Conservation (phyloP, 805 yeast species). For the Yamadazyma sp. region DNA sequence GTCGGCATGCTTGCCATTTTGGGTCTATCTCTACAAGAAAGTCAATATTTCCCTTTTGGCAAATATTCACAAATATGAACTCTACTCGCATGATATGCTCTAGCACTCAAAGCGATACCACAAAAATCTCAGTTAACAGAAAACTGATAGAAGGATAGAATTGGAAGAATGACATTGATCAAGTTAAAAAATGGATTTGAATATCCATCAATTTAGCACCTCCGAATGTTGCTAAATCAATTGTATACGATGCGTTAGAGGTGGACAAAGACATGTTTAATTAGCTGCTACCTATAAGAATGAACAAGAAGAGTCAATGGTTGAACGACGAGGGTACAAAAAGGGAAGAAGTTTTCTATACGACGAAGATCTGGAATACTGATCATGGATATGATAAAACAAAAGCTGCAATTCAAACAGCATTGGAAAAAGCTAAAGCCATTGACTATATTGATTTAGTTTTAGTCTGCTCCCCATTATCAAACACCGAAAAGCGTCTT, state of each 20-base stretch:
- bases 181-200: constrained; percentile 7
- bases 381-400: constrained; percentile 36
- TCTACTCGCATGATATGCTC: no score
- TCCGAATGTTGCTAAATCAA: background rate
- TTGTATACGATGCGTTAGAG: constrained; percentile 44
- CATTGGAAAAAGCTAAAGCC: constrained; percentile 27
- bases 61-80: no score
- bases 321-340: constrained; percentile 12
- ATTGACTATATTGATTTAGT: constrained; percentile 40
- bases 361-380: constrained; percentile 31
- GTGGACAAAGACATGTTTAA: constrained; percentile 72
- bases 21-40: no score
- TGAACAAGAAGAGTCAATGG: constrained; percentile 56
- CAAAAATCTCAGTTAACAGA: no score
- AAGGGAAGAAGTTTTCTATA: constrained; percentile 31
- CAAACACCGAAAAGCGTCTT: constrained; percentile 6
- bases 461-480: constrained; percentile 54
- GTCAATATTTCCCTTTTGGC: no score
- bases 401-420: constrained; percentile 25
- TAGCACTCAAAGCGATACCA: no score
- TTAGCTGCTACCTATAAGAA: constrained; percentile 67
- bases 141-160: no score
- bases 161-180: no score
- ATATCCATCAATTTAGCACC: constrained; percentile 9
- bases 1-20: no score